Evolutionary conservation across 2,329 filamentous ascomycete genomes (phyloP), one percentile per base, ranked within the genome.

Genomic region (Herpotrichia juniperi): DNA sequence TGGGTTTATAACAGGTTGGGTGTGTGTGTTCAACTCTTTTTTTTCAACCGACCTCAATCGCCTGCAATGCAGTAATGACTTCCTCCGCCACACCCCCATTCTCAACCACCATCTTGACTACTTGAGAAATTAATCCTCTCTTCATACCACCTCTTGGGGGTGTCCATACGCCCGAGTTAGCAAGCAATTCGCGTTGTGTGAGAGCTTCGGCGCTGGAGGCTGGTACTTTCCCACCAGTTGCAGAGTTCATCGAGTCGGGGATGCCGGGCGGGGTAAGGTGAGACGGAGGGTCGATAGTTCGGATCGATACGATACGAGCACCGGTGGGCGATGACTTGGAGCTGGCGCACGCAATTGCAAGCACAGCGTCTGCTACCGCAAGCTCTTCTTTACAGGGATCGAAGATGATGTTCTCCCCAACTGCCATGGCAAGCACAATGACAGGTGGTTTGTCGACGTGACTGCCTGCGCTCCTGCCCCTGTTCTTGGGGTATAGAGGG

Each of bases 301-400:
- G 73, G 45, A 81, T 69, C 1, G 77, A 74, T 7, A 81, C 68
- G 21, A 81, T 64, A 19, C 64, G 69, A 10, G 74, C 63, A 12
- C 63, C 59, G 1, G 57, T 58, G 3, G 61, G 47, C 1, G 67
- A 59, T 1, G 63, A 44, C 8, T 56, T 44, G 1, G 66, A 52
- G 17, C 66, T 67, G 4, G 85, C 85, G 28, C 96, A 83, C 0
- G 92, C 96, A 4, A 97, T 84, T 1, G 93, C 94, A 40, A 97
- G 80, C 2, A 94, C 90, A 11, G 88, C 86, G 67, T 97, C 93
- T 1, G 94, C 94, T 3, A 97, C 93, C 2, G 92, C 90, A 14
- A 99, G 86, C 74, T 99, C 94, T 72, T 97, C 93, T 61, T 88
- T 87, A 46, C 86, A 88, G 0, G 94, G 93, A 72, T 99, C 94